Evolutionary conservation across 75 land plant species (phyloP), one percentile per base, ranked within the genome.

Genomic region (Pinus taeda): DNA sequence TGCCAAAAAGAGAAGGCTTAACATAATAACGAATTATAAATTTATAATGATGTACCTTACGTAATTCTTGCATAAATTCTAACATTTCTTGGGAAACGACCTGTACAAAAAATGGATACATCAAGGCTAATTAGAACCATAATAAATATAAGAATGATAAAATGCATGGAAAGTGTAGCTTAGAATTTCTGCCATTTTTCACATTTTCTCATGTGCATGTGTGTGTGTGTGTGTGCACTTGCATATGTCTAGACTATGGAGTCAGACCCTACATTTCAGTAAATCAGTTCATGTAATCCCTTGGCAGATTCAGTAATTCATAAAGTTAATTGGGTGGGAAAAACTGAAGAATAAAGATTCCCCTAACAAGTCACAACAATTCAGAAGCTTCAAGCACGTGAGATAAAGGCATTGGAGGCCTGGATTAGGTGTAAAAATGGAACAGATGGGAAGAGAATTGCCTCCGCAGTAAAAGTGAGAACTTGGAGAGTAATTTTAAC

Each of bases 11-110:
- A 69, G 21, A 9, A 39, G 36, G 29, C 65, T 62, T 24, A 24
- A 62, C 2, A 3, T 24, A 24, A 29, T 45, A 62, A 20, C 21
- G 8, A 22, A 71, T 6, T n/a, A 58, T 15, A 6, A 6, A 45
- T 45, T 45, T 45, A 7, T 30, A 26, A 49, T 61, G 49, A 74
- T 14, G 12, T 79, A 96, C 99, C 98, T 96, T 81, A n/a, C 95
- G 67, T 2, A 96, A 81, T 4, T 90, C 85, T 73, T 81, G 76
- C 81, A 96, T 86, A 73, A 96, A 96, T 39, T 90, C 76, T 21
- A 94, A 79, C 98, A 96, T 92, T 58, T 89, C 73, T n/a, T 83
- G 78, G 49, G 97, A 86, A 15, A 79, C 83, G 5, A 57, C 91
- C 99, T 94, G 76, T n/a, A 75, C 2, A 80, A 65, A 15, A 36